Conservation (phyloP, 495 filamentous ascomycete species). For the Astrothelium subdiscretum region DNA sequence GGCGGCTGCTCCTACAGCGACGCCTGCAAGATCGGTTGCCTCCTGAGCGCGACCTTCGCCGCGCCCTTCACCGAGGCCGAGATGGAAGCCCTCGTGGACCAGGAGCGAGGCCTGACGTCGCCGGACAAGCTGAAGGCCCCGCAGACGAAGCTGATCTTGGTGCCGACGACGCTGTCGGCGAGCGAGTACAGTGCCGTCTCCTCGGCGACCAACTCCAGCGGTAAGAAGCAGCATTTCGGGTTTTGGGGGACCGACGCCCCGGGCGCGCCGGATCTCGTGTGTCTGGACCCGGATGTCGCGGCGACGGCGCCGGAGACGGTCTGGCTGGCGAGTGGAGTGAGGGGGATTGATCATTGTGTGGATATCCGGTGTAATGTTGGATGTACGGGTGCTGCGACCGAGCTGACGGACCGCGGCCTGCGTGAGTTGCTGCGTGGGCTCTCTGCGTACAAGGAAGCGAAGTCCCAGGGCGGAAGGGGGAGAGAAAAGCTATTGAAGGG, state of each 20-base stretch:
- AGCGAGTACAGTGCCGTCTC: conserved; percentile 49
- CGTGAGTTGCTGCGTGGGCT: conserved; percentile 38
- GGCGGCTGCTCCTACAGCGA: conserved; percentile 13
- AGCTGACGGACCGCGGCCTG: conserved; percentile 33
- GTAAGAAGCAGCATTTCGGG: conserved; percentile 44
- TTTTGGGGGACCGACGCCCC: conserved; percentile 35
- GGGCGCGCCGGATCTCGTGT: conserved; percentile 40
- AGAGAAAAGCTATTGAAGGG: conserved; percentile 5
- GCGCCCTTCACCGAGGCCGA: conserved; percentile 1
- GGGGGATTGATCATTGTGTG: conserved; percentile 55
- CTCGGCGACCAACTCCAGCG: conserved; percentile 44
- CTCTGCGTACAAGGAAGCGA: conserved; percentile 4
- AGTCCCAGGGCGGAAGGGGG: conserved; percentile 1
- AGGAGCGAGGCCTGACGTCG: conserved; percentile 5
- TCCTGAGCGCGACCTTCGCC: conserved; percentile 8
- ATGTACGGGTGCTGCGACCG: conserved; percentile 21
- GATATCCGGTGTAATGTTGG: conserved; percentile 42
- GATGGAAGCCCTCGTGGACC: conserved; percentile 11
- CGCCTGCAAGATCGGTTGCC: conserved; percentile 12
- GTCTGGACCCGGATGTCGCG: conserved; percentile 46
- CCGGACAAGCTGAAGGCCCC: background rate
- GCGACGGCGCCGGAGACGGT: conserved; percentile 44
- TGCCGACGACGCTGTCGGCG: conserved; percentile 52
- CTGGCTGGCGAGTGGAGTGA: conserved; percentile 51
- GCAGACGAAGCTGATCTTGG: conserved; percentile 34